Base-by-base conservation (phyloP, 331 rosid species). In the Pyrus hybrid region DNA sequence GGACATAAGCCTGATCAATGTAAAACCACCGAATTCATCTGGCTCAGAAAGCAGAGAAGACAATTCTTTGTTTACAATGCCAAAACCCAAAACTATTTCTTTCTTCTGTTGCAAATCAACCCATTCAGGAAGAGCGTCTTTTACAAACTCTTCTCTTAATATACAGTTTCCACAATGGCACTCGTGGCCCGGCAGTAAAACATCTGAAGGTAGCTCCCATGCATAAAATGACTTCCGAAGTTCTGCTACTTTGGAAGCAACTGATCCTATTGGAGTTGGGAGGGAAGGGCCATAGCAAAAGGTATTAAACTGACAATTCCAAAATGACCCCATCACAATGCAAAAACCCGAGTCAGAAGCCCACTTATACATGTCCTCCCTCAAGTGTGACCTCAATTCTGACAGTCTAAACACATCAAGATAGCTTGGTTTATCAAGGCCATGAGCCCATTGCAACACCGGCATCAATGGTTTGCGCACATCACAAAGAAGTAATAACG, bases 321-420 rank as follows among this genome's bases (percentile, higher is more conserved):
- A 86, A 79, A 93, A 87, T 1, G 96, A 89, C 33, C 97, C 98
- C 72, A 93, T 17, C 30, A 93, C 62, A 74, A 93, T 85, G 74
- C 97, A 85, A 80, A 83, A 88, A 69, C 97, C 98, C 1, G 84
- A 80, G 66, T 89, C 86, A 67, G 92, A 85, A 84, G 93, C 89
- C 79, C 74, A 73, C 72, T 58, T 81, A 81, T 70, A 89, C 29
- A 43, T 69, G 76, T 82, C 86, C 62, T 77, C 83, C 77, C 68
- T 71, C 1, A 79, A 54, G 77, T 86, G 72, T 20, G 95, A 86
- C 84, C 98, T 93, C 84, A 93, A 76, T 37, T 26, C 65, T 49
- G 91, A 85, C 84, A 91, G 87, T 68, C 85, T 85, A 11, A 87
- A 60, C 16, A 80, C 88, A 58, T 80, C 78, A 63, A 88, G 29